A percentile compares a stretch with the other conserved stretches of the same genome.
These are phyloP conservation scores for Rhodotorula mucilaginosa DNA, from an alignment of 1,284 basidiomycete genomes.

Conservation along the genomic window DNA sequence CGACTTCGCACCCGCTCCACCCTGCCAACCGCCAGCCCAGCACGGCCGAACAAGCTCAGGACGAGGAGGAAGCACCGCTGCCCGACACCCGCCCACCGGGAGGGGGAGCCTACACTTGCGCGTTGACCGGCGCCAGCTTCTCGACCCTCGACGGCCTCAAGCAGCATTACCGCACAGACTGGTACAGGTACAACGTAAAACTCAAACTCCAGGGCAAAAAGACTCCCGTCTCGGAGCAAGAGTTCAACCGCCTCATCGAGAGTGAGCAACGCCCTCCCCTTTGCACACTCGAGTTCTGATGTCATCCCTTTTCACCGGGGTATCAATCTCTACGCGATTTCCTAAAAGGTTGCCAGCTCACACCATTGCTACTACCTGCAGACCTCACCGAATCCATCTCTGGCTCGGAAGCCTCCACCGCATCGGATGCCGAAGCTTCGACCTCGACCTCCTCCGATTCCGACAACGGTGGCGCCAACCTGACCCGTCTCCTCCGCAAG, in stretches of 20 bases:
- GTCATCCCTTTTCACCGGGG: not conserved
- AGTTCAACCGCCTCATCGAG: conserved; percentile 74
- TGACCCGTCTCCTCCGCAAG: conserved; percentile 63
- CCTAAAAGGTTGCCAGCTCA: too few relatives aligned
- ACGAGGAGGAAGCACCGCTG: not conserved
- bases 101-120: conserved; percentile 33
- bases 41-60: too few relatives aligned
- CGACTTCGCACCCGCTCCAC: conserved; percentile 31
- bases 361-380: not conserved
- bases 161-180: conserved; percentile 86
- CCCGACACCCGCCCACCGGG: not conserved
- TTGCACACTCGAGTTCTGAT: not conserved
- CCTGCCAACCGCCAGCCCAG: conserved; percentile 4
- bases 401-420: conserved; percentile 45
- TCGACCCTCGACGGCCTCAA: conserved; percentile 76
- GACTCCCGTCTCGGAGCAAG: conserved; percentile 63
- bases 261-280: conserved; percentile 56
- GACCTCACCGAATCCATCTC: conserved; percentile 76
- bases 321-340: too few relatives aligned
- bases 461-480: conserved; percentile 25
- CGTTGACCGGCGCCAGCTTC: conserved; percentile 60
- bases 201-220: conserved; percentile 60
- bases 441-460: not conserved
- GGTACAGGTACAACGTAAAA: conserved; percentile 98
- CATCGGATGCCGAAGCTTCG: not conserved